Percentiles rank a stretch among this genome's conserved stretches.
phyloP scores from a whole-genome alignment of 352 stramenopile genomes.

The Pythium apleroticum region DNA sequence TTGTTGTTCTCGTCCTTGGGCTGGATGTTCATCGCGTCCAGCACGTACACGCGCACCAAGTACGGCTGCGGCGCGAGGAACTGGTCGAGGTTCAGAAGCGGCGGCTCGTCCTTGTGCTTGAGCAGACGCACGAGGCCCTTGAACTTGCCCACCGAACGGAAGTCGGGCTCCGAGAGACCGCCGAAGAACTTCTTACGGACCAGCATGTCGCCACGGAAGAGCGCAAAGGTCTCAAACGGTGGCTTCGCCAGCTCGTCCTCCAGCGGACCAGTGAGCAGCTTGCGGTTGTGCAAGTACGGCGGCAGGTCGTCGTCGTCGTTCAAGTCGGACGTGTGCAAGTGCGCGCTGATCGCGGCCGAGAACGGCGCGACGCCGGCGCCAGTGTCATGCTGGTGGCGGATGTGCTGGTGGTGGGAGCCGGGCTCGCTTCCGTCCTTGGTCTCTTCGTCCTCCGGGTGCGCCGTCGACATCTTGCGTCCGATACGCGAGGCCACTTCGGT shows the following conservation, averaged over 20 bases:
- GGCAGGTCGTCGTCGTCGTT: conserved; percentile 68
- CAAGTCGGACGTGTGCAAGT: conserved; percentile 30
- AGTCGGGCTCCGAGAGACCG: conserved; percentile 33
- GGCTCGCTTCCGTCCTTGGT: conserved; percentile 12
- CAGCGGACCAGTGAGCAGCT: conserved; percentile 47
- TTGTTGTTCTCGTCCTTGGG: conserved; percentile 82
- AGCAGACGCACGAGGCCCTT: conserved; percentile 89
- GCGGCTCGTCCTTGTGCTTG: conserved; percentile 60
- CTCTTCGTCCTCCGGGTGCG: conserved; percentile 6
- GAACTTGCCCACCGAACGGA: conserved; percentile 76
- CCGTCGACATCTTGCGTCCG: conserved; percentile 2
- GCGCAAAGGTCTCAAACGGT: conserved; percentile 80
- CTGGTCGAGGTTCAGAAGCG: conserved; percentile 70
- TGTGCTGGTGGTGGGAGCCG: not conserved
- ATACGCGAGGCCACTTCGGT: not conserved
- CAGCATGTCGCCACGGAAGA: conserved; percentile 61
- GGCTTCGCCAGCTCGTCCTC: conserved; percentile 65
- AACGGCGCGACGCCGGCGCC: conserved; percentile 17
- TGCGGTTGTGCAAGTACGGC: conserved; percentile 67
- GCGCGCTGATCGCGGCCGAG: conserved; percentile 8
- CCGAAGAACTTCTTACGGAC: conserved; percentile 38
- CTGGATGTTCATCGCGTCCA: conserved; percentile 80
- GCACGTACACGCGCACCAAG: conserved; percentile 83
- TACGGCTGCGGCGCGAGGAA: conserved; percentile 81
- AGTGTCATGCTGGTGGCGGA: not conserved